Evolutionary conservation across 2,329 filamentous ascomycete genomes (phyloP).

Genomic region (Monosporascus sp.): DNA sequence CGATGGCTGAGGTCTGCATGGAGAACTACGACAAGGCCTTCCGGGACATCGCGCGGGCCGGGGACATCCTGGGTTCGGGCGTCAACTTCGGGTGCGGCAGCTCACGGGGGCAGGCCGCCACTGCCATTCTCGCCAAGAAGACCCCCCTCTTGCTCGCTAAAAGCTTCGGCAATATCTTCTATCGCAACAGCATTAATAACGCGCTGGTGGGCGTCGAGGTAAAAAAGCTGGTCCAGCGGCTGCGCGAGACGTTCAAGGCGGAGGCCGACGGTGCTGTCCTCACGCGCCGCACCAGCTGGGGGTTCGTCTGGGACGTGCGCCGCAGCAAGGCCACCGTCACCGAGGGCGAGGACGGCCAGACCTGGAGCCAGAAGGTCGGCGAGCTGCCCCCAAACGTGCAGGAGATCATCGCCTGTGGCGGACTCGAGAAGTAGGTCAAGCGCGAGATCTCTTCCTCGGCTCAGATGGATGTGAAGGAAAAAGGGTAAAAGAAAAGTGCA

Average conservation of each 20-base stretch:
- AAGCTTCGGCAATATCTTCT: slow-evolving; percentile 81
- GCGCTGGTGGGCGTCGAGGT: no score
- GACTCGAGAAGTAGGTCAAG: slow-evolving; percentile 80
- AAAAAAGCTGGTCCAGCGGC: slow-evolving; percentile 60
- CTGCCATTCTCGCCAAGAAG: slow-evolving; percentile 73
- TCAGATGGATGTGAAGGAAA: no score
- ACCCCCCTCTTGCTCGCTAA: slow-evolving; percentile 77
- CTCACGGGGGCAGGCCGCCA: slow-evolving; percentile 82
- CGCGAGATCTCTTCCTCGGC: slow-evolving; percentile 45
- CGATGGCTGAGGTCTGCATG: slow-evolving; percentile 90
- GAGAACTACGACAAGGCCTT: slow-evolving; percentile 81
- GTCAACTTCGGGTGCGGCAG: slow-evolving; percentile 91
- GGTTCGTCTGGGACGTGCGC: slow-evolving; percentile 72
- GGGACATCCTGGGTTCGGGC: slow-evolving; percentile 78
- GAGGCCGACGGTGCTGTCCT: slow-evolving; percentile 30
- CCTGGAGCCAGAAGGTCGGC: slow-evolving; percentile 76
- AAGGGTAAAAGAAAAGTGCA: no score
- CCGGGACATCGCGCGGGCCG: slow-evolving; percentile 58
- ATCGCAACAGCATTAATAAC: slow-evolving; percentile 74
- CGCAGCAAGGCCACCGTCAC: slow-evolving; percentile 65
- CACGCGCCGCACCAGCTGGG: slow-evolving; percentile 79
- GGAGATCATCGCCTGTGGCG: slow-evolving; percentile 73
- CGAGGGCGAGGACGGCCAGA: slow-evolving; percentile 56
- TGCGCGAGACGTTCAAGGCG: slow-evolving; percentile 57
- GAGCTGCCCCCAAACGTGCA: slow-evolving; percentile 83